phyloP scores from a whole-genome alignment of 192 early-diverging fungal genomes.

The Rhizophlyctis rosea region DNA sequence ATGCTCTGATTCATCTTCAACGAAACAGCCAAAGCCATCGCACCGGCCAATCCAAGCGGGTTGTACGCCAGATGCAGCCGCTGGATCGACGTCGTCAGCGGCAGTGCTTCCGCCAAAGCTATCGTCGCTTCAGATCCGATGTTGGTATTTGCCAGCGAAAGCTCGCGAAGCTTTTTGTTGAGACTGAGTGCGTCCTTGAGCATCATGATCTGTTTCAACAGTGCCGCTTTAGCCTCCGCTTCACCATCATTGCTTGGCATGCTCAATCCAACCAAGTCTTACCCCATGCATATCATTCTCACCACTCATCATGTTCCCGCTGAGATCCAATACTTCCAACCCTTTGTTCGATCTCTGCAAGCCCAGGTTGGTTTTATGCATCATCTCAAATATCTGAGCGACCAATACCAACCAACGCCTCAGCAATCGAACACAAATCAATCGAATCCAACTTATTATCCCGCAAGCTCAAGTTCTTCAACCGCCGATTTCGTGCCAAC shows the following conservation, averaged over 20 bases:
- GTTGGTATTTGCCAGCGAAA: conserved; percentile 60
- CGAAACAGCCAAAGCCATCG: conserved; percentile 79
- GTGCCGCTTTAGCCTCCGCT: too few species aligned
- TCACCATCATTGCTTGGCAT: too few species aligned
- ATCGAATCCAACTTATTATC: conserved; percentile 51
- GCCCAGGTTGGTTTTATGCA: background rate
- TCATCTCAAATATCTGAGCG: background rate
- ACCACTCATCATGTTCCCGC: conserved; percentile 51
- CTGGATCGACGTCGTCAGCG: conserved; percentile 64
- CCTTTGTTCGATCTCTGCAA: conserved; percentile 40
- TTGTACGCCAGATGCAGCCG: conserved; percentile 77
- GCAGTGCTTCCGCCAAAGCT: conserved; percentile 75
- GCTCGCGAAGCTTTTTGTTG: conserved; percentile 61
- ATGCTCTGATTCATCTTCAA: conserved; percentile 75
- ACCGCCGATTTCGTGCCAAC: conserved; percentile 12
- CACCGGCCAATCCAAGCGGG: conserved; percentile 72
- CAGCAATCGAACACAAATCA: conserved; percentile 40
- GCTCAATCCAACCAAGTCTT: too few species aligned
- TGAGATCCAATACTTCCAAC: conserved; percentile 52
- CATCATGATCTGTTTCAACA: conserved; percentile 12
- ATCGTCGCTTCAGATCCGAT: conserved; percentile 73
- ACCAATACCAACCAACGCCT: conserved; percentile 46
- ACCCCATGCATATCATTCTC: conserved; percentile 41
- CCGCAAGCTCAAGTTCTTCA: conserved; percentile 33
- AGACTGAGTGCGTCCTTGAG: conserved; percentile 45